Conservation (phyloP, 2,329 filamentous ascomycete species). For the Alternaria hordeiaustralica region DNA sequence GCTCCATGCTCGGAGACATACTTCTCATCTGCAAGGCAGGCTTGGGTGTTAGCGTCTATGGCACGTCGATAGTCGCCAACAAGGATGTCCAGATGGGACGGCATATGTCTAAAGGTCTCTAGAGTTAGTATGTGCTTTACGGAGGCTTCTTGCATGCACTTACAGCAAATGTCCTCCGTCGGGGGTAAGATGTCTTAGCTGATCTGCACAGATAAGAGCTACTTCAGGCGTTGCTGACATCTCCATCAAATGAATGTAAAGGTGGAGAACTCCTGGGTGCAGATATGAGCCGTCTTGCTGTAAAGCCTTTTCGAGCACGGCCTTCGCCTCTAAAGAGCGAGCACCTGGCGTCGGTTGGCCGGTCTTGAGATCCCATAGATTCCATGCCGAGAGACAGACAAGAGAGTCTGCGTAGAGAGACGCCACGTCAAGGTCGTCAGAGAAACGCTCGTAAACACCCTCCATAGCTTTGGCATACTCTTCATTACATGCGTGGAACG, state of each 20-base stretch:
- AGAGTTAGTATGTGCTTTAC: not conserved
- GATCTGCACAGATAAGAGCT: constrained; percentile 67
- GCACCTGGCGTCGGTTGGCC: constrained; percentile 63
- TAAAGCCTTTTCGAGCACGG: constrained; percentile 66
- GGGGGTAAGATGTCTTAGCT: constrained; percentile 68
- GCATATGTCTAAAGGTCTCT: constrained; percentile 65
- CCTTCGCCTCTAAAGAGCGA: constrained; percentile 64
- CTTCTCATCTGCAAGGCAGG: constrained; percentile 71
- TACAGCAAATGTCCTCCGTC: constrained; percentile 70
- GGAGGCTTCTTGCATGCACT: not conserved
- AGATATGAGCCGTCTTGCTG: constrained; percentile 54
- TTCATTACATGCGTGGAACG: constrained; percentile 61
- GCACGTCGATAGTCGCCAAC: constrained; percentile 73
- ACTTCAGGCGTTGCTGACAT: constrained; percentile 72
- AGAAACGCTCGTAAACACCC: constrained; percentile 59
- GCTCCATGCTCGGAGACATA: constrained; percentile 66
- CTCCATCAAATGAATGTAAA: constrained; percentile 81
- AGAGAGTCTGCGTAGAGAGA: constrained; percentile 69
- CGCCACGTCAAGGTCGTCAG: constrained; percentile 67
- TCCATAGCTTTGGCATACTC: constrained; percentile 69
- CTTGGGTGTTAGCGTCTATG: constrained; percentile 70
- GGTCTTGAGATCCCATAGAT: constrained; percentile 67
- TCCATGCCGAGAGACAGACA: constrained; percentile 71
- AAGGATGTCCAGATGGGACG: constrained; percentile 76
- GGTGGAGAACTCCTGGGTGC: constrained; percentile 75